Base-by-base conservation (phyloP, 1,139 yeast species). In the Yamadazyma kanchanaburiensis region DNA sequence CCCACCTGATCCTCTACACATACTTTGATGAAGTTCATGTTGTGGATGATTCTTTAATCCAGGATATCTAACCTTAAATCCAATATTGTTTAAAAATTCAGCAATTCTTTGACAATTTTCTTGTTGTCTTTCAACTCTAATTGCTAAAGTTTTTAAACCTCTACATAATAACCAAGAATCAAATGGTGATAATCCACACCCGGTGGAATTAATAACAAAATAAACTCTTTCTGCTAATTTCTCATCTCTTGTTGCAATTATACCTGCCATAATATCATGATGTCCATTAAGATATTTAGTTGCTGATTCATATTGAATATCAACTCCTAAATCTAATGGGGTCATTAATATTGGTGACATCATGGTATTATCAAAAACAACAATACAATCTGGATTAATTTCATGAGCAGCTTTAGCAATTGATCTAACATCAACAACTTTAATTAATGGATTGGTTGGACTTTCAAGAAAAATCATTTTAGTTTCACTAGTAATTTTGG, bases 211-310 rank as follows among this genome's bases (percentile, higher is more conserved):
- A 49, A 88, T 81, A 15, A 86, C 84, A 55, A 74, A 83, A 54
- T 74, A 85, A 10, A 88, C 49, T 34, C 74, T 68, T 38, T 84
- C 81, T 6, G 89, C 91, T 34, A 88, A 62, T 35, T 69, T 64
- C 18, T 72, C 58, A 28, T 70, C 68, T 40, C 83, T 71, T 14
- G 84, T 79, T 17, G 95, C 94, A 37, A 88, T 67, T 12, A 84
- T 78, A 33, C 96, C 96, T 12, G 95, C 96, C 96, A 88, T 88
- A 48, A 88, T 77, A 55, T 88, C 96, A 56, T 88, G 96, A 55
- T 88, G 96, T 8, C 96, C 96, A 49, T 87, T 85, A 42, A 88
- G 66, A 52, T 85, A 88, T 58, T 88, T 88, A 34, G 96, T 88
- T 12, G 94, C 96, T 11, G 91, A 80, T 55, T 88, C 96, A 55